These are phyloP conservation scores for Coniochaeta prunicola DNA, from an alignment of 2,329 filamentous ascomycete species.

Conservation along the genomic window DNA sequence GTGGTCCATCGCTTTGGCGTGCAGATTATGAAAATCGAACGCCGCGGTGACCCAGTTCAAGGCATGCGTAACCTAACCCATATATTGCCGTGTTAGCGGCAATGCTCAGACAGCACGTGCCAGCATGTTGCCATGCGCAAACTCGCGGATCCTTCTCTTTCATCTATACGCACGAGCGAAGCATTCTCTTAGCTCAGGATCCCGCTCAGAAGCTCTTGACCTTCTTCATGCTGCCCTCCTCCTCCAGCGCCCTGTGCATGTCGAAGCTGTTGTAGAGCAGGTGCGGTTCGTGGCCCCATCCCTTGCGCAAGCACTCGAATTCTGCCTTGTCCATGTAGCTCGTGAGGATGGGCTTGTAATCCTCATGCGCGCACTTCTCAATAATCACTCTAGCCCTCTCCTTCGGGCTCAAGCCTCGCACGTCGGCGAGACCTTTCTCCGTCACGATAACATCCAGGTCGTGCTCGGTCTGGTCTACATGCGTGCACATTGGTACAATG, in stretches of 20 bases:
- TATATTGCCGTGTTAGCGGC: not conserved
- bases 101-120: not conserved
- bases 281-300: conserved; percentile 86
- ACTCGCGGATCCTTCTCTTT: too few species aligned
- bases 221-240: conserved; percentile 83
- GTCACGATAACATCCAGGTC: conserved; percentile 86
- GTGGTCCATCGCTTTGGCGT: not conserved
- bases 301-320: conserved; percentile 77
- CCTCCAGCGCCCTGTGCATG: conserved; percentile 75
- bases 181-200: not conserved
- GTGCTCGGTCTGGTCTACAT: conserved; percentile 89
- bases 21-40: not conserved
- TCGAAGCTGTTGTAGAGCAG: conserved; percentile 81
- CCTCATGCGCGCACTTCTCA: conserved; percentile 76
- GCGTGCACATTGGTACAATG: conserved; percentile 91
- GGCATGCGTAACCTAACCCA: not conserved
- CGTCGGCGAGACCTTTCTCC: conserved; percentile 70
- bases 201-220: conserved; percentile 37
- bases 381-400: conserved; percentile 83
- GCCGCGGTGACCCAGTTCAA: not conserved
- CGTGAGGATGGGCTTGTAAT: conserved; percentile 73
- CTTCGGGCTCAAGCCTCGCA: conserved; percentile 70
- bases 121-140: not conserved
- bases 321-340: conserved; percentile 84
- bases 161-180: not conserved